A percentile compares a stretch with the other conserved stretches of the same genome.
These are phyloP conservation scores for Amphibolis antarctica DNA, from an alignment of 106 monocot species.

Conservation along the genomic window DNA sequence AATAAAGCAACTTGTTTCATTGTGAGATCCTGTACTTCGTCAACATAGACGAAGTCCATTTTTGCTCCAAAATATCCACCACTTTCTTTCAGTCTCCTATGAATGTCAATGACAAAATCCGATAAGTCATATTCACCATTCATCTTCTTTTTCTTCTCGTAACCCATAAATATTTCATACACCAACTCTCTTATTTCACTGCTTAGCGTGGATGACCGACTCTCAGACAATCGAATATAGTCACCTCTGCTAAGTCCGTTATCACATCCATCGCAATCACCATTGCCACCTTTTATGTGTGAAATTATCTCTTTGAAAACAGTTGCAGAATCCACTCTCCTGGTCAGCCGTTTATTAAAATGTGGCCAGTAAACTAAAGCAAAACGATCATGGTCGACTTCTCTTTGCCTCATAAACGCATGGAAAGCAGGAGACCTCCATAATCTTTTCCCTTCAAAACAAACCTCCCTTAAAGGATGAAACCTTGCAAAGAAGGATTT, in stretches of 20 bases:
- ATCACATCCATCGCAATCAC: neutral
- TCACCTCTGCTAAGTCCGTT: constrained; percentile 17
- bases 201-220: constrained; percentile 26
- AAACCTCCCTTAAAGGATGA: constrained; percentile 7
- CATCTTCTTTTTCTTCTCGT: constrained; percentile 33
- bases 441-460: constrained; percentile 2
- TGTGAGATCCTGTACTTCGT: constrained; percentile 75
- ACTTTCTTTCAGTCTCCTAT: constrained; percentile 10
- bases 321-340: constrained; percentile 36
- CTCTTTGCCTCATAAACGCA: constrained; percentile 25
- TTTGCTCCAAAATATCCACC: constrained; percentile 15
- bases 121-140: constrained; percentile 55
- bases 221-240: constrained; percentile 37
- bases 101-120: constrained; percentile 56
- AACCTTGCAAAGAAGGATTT: constrained; percentile 52
- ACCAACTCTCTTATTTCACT: constrained; percentile 19
- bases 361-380: constrained; percentile 45
- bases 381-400: constrained; percentile 50
- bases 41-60: constrained; percentile 60
- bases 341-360: constrained; percentile 38
- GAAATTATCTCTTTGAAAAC: constrained; percentile 66
- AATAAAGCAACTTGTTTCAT: constrained; percentile 52
- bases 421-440: constrained; percentile 29
- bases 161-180: constrained; percentile 55
- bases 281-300: constrained; percentile 46